Evolutionary conservation across 2,329 filamentous ascomycete species (phyloP).

Genomic region (Ophiostoma pallidulum): DNA sequence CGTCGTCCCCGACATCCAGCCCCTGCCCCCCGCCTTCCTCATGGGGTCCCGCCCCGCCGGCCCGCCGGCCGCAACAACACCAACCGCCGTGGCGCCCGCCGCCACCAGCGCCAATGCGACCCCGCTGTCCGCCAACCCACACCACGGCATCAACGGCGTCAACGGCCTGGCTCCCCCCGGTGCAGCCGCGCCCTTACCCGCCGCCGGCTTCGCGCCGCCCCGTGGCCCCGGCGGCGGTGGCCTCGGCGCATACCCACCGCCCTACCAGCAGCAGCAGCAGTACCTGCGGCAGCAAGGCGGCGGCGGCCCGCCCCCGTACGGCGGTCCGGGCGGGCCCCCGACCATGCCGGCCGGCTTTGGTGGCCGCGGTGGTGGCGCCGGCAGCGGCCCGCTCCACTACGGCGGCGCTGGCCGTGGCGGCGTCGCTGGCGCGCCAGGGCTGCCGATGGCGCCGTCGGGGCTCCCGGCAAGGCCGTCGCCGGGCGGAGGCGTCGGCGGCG

Average conservation of each 20-base stretch:
- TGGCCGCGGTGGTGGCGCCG: conserved; percentile 15
- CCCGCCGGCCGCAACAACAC: neutral
- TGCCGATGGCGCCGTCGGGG: conserved; percentile 41
- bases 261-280: neutral
- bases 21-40: conserved; percentile 65
- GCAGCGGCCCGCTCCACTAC: neutral
- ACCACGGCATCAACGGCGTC: conserved; percentile 1
- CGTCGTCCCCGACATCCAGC: conserved; percentile 70
- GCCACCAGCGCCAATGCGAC: conserved; percentile 9
- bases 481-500: conserved; percentile 36
- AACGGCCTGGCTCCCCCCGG: too few species aligned
- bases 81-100: conserved; percentile 16
- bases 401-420: conserved; percentile 1
- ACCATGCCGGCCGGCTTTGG: conserved; percentile 29
- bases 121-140: conserved; percentile 11
- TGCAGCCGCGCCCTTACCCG: neutral
- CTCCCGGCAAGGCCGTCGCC: conserved; percentile 42
- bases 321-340: conserved; percentile 18
- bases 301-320: conserved; percentile 17
- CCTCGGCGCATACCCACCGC: neutral
- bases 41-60: conserved; percentile 24
- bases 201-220: neutral
- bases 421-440: conserved; percentile 23
- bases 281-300: conserved; percentile 2
- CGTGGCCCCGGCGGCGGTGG: neutral